Evolutionary conservation across 495 filamentous ascomycete genomes (phyloP).

Genomic region (Endocarpon pusillum): DNA sequence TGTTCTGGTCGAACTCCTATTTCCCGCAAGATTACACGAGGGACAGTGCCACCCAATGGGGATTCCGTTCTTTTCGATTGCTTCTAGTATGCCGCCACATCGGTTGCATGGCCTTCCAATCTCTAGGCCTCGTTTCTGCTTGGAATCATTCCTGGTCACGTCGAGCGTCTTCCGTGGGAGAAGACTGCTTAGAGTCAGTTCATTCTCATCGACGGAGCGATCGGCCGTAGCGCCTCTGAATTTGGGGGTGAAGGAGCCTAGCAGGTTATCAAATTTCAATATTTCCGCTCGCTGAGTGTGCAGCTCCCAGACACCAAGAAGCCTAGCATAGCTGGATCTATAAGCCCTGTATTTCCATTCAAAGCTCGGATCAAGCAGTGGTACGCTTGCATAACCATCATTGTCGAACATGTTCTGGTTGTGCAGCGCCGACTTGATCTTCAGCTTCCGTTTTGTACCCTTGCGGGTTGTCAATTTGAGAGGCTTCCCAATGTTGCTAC

Average conservation of each 20-base stretch:
- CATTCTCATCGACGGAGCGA: not conserved
- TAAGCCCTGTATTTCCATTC: slow-evolving; percentile 48
- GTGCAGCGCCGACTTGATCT: slow-evolving; percentile 47
- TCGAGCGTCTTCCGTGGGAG: slow-evolving; percentile 3
- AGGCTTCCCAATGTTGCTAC: no score
- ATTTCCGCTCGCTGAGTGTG: slow-evolving; percentile 61
- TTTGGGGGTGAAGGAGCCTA: not conserved
- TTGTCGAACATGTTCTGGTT: slow-evolving; percentile 66
- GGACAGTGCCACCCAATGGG: slow-evolving; percentile 12
- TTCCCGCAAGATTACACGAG: slow-evolving; percentile 21
- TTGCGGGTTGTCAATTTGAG: no score
- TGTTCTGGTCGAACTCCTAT: slow-evolving; percentile 21
- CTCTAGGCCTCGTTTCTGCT: slow-evolving; percentile 16
- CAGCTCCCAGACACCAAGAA: slow-evolving; percentile 69
- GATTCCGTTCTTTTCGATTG: slow-evolving; percentile 10
- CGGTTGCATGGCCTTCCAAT: slow-evolving; percentile 28
- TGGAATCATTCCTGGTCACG: slow-evolving; percentile 5
- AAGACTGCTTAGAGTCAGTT: not conserved
- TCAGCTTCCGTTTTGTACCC: slow-evolving; percentile 15
- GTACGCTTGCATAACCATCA: slow-evolving; percentile 47
- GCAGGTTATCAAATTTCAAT: slow-evolving; percentile 49
- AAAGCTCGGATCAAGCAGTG: slow-evolving; percentile 51
- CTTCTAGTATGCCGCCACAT: slow-evolving; percentile 25
- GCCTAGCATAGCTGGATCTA: slow-evolving; percentile 62
- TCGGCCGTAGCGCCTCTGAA: slow-evolving; percentile 11